A percentile compares a stretch with the other conserved stretches of the same genome.
phyloP scores from a whole-genome alignment of 352 stramenopile species.

The Phytophthora palmivora region DNA sequence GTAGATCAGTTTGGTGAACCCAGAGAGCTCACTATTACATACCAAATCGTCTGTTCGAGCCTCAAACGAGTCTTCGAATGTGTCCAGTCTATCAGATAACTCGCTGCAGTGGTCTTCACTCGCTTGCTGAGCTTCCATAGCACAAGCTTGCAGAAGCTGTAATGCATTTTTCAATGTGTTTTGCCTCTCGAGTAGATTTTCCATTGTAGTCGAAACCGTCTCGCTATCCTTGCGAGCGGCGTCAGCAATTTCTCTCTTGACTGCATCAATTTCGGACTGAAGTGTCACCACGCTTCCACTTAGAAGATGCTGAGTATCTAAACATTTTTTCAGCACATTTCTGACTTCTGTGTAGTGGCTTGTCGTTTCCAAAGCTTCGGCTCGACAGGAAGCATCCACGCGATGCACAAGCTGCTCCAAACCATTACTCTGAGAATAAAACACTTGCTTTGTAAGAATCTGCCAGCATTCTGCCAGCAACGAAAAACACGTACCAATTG shows the following conservation, averaged over 20 bases:
- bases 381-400: slow-evolving; percentile 31
- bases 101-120: slow-evolving; percentile 37
- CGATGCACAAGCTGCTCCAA: slow-evolving; percentile 38
- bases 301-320: slow-evolving; percentile 69
- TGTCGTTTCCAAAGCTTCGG: slow-evolving; percentile 21
- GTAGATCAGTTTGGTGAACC: background rate
- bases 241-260: slow-evolving; percentile 19
- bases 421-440: slow-evolving; percentile 30
- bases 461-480: background rate
- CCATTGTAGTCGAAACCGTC: slow-evolving; percentile 33
- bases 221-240: slow-evolving; percentile 8
- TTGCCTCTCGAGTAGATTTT: slow-evolving; percentile 61
- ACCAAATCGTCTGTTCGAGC: slow-evolving; percentile 63
- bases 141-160: slow-evolving; percentile 51
- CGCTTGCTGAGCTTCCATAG: slow-evolving; percentile 47
- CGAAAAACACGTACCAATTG: slow-evolving; percentile 44
- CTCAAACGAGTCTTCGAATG: slow-evolving; percentile 55
- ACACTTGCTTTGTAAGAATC: background rate
- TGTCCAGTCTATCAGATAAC: slow-evolving; percentile 44
- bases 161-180: slow-evolving; percentile 54
- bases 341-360: slow-evolving; percentile 48
- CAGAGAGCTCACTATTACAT: background rate
- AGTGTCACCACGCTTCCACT: slow-evolving; percentile 64
- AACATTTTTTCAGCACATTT: slow-evolving; percentile 54
- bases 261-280: slow-evolving; percentile 58